These are phyloP conservation scores for Fraxinus pennsylvanica DNA, from an alignment of 257 asterid species.

Conservation along the genomic window DNA sequence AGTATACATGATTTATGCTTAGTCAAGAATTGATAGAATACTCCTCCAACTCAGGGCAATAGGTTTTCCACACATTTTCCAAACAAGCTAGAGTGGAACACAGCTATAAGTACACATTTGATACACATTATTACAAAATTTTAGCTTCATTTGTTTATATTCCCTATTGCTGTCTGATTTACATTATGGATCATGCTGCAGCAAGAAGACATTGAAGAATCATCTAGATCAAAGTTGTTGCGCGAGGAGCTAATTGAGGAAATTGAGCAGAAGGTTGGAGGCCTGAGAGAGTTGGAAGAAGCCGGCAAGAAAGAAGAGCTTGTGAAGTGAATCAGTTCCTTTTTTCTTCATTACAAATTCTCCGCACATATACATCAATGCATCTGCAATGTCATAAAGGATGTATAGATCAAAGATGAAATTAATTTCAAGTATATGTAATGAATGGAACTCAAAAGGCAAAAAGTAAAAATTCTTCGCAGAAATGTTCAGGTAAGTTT, in stretches of 20 bases:
- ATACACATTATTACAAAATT: no score
- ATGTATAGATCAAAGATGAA: neutral
- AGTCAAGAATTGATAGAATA: no score
- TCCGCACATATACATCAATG: neutral
- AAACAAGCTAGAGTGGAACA: no score
- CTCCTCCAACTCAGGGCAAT: no score
- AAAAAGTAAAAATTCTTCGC: no score
- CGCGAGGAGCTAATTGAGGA: conserved; percentile 85
- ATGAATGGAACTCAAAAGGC: no score
- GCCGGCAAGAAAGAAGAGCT: conserved; percentile 61
- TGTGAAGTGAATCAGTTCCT: conserved; percentile 33
- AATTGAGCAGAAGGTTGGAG: conserved; percentile 81
- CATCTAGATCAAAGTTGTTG: conserved; percentile 66
- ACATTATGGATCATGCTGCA: conserved; percentile 26
- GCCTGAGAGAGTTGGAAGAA: conserved; percentile 74
- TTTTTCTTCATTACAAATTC: neutral
- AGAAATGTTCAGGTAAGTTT: no score
- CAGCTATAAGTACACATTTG: no score
- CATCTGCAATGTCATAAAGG: neutral
- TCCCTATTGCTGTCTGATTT: neutral
- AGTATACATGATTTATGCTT: no score
- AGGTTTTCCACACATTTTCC: no score
- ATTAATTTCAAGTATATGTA: no score
- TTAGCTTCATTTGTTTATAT: neutral
- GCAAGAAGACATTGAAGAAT: conserved; percentile 86